Base-by-base conservation (phyloP, 352 stramenopile genomes). In the Globisporangium spiculum region DNA sequence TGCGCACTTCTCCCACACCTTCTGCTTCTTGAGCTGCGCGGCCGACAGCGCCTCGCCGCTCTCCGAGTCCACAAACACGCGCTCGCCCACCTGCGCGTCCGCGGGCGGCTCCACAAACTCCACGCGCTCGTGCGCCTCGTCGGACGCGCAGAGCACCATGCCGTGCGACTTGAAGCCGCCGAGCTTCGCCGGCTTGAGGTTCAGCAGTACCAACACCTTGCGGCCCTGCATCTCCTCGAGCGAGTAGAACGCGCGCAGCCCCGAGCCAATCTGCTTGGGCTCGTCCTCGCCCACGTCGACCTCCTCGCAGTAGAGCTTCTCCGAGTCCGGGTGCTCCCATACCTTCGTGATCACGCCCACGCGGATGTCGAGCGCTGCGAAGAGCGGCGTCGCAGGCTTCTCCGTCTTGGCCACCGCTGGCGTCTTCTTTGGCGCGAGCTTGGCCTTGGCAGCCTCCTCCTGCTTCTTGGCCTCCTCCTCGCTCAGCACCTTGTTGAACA, bases 271-370 rank as follows among this genome's bases (percentile, higher is more conserved):
- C 66, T 90, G 84, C 67, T 98, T 95, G 26, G 97, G 96, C 66
- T 89, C 84, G 10, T 92, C 87, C 66, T 97, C 96, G 24, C 98
- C 98, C 34, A 99, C 83, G 75, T 99, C 97, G 55, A 99, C 99
- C 80, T 99, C 97, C 80, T 99, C 98, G 72, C 97, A 99, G 76
- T 96, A 99, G 1, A 99, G 86, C 75, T 98, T 99, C 52, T 96
- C 89, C 71, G 84, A 93, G 60, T 95, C 88, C 14, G 87, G 87
- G 71, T 96, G 89, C 60, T 87, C 81, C 89, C 89, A 96, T 9
- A 83, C 88, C 69, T 93, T 92, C 41, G 76, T 79, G 74, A 96
- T 88, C 48, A 87, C 78, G 32, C 87, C 89, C 5, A 96, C 89
- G 52, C 87, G 87, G 62, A 96, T 93, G 52, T 96, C 87, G 14